Conservation (phyloP, 2,329 filamentous ascomycete genomes). For the Fusarium odoratissimum region DNA sequence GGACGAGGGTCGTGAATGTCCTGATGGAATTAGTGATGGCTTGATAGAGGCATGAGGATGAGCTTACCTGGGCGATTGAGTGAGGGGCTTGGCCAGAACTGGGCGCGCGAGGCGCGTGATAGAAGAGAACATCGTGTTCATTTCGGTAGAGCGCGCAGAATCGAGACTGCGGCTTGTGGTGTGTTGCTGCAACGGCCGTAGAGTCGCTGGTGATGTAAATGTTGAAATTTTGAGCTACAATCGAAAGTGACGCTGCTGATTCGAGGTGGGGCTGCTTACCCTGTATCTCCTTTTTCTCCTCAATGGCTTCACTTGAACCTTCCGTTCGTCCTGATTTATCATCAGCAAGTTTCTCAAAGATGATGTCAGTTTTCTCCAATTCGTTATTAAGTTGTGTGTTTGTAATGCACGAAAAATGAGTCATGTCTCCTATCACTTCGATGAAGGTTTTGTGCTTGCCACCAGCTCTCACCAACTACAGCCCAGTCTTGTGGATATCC, state of each 20-base stretch:
- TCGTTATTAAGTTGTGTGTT: no score
- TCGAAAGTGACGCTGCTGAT: constrained; percentile 35
- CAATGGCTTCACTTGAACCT: constrained; percentile 1
- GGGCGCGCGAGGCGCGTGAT: constrained; percentile 49
- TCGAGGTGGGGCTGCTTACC: constrained; percentile 32
- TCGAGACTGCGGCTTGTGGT: constrained; percentile 28
- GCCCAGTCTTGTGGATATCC: not conserved
- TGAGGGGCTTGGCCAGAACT: constrained; percentile 39
- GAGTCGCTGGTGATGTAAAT: constrained; percentile 35
- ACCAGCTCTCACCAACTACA: no score
- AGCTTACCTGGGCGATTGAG: constrained; percentile 43
- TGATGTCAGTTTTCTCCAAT: not conserved
- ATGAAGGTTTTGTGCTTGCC: not conserved
- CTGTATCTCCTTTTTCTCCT: not conserved
- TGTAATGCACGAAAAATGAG: not conserved
- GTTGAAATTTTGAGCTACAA: constrained; percentile 45
- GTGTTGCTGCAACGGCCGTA: constrained; percentile 20
- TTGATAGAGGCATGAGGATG: not conserved
- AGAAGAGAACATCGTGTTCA: constrained; percentile 46
- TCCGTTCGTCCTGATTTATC: constrained; percentile 53
- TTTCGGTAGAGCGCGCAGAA: constrained; percentile 21
- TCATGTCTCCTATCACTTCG: not conserved
- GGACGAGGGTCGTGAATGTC: constrained; percentile 62
- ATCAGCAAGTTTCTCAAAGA: not conserved
- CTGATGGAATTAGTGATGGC: constrained; percentile 45